A percentile compares a stretch with the other conserved stretches of the same genome.
phyloP scores from a whole-genome alignment of 1,284 basidiomycete genomes.

The Phellopilus nigrolimitatus region DNA sequence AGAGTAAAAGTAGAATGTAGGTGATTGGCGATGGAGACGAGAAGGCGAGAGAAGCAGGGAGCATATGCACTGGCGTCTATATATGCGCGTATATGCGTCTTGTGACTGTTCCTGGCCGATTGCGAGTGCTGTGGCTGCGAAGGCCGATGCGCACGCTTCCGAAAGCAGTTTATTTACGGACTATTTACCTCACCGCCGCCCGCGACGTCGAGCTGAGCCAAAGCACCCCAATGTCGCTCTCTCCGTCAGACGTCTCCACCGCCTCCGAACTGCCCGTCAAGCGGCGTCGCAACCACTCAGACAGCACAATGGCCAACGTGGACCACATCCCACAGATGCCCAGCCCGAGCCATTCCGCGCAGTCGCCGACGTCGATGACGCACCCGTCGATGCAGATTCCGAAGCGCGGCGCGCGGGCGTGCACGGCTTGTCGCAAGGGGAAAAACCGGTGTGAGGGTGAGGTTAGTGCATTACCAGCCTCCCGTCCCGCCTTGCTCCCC shows the following conservation, averaged over 20 bases:
- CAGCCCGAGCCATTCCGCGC: conserved; percentile 22
- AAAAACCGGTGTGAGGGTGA: conserved; percentile 93
- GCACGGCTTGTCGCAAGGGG: conserved; percentile 80
- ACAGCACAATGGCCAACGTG: no score
- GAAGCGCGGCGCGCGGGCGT: conserved; percentile 75
- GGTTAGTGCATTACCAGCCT: conserved; percentile 37
- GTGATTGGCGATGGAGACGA: no score
- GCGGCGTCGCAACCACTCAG: conserved; percentile 32
- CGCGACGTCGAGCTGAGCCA: no score
- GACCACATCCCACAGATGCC: conserved; percentile 7
- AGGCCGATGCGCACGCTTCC: no score
- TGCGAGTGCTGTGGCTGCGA: no score
- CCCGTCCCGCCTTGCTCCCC: conserved; percentile 23
- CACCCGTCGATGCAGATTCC: conserved; percentile 51
- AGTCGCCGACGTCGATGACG: conserved; percentile 17
- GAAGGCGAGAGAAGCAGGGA: no score
- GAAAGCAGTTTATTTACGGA: no score
- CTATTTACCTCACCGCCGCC: no score
- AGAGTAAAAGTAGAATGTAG: no score
- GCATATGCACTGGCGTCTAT: no score
- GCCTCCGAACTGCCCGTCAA: conserved; percentile 31
- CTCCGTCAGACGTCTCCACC: conserved; percentile 31
- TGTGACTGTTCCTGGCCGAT: no score
- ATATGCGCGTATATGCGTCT: no score
- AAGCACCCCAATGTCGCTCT: conserved; percentile 33